These are phyloP conservation scores for Castanopsis chinensis DNA, from an alignment of 306 rosid species.

Conservation along the genomic window DNA sequence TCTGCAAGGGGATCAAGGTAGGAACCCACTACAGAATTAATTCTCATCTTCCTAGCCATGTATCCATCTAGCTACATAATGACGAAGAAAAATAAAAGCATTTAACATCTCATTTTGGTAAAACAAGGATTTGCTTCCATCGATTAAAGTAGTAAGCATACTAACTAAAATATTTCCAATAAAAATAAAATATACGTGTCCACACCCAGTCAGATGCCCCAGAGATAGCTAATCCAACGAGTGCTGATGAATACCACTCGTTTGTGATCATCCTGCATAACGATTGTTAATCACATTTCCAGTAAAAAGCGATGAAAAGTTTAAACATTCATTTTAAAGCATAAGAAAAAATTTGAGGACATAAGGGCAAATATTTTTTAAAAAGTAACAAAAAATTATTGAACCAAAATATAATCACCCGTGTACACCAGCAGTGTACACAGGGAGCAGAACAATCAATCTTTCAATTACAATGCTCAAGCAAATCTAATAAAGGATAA, in stretches of 20 bases:
- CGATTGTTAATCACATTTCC: constrained; percentile 7
- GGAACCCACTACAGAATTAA: constrained; percentile 92
- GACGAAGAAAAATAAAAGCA: constrained; percentile 6
- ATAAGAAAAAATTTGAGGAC: not conserved
- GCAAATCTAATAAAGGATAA: no score
- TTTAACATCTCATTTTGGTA: not conserved
- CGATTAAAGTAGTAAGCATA: not conserved
- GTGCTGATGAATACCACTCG: constrained; percentile 69
- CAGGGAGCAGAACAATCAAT: no score
- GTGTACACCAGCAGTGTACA: no score
- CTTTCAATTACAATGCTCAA: no score
- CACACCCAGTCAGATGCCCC: constrained; percentile 91
- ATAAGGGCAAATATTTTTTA: not conserved
- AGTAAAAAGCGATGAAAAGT: not conserved
- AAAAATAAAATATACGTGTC: not conserved
- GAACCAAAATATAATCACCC: no score
- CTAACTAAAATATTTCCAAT: not conserved
- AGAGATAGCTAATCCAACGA: constrained; percentile 77
- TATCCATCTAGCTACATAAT: constrained; percentile 78
- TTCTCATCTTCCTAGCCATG: constrained; percentile 83
- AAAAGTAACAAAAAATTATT: no score
- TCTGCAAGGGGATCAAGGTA: constrained; percentile 98
- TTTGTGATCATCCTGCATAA: constrained; percentile 73
- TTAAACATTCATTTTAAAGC: not conserved
- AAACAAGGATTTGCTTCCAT: not conserved